Base-by-base conservation (phyloP, 495 filamentous ascomycete species). In the Xylaria bambusicola region DNA sequence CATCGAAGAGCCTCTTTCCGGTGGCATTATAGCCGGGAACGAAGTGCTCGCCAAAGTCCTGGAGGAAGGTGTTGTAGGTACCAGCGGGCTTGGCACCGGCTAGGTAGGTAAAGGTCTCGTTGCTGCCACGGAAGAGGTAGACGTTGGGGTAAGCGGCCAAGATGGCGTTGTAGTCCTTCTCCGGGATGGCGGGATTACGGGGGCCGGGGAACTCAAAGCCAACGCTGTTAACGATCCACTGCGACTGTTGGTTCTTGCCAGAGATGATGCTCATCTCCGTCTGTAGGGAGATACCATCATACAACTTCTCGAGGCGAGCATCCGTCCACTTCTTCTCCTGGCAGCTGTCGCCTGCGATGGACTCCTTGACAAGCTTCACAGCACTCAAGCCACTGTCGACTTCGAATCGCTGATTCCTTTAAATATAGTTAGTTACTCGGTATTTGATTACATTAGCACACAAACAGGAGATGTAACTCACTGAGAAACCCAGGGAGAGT, bases 231-330 rank as follows among this genome's bases (percentile, higher is more conserved):
- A 71, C 20, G 49, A 56, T 56, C 24, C 77, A 76, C 64, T 76
- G 71, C 15, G 63, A 35, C 64, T 78, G 64, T 23, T 33, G 12
- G 40, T 55, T 55, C 64, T 78, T 80, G 64, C 68, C 72, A 60
- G 69, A 56, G 31, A 61, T 66, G 56, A 78, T 66, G 40, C 60
- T 66, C 26, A 65, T 58, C 60, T 69, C 69, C 36, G 72, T 71
- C 66, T 77, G 76, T 44, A 78, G 67, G 26, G 75, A 67, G 49
- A 78, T 73, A 33, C 65, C 65, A 50, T 80, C 76, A 61, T 64
- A 77, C 8, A 78, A 68, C 4, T 75, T 57, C 70, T 78, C 75
- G 12, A 73, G 61, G n/a, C 74, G 67, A 57, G 71, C 62, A 17
- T 64, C 64, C 59, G 68, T 68, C 73, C 73, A 78, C 35, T 60